Conservation (phyloP, 192 early-diverging fungal genomes). For the Podila horticola region DNA sequence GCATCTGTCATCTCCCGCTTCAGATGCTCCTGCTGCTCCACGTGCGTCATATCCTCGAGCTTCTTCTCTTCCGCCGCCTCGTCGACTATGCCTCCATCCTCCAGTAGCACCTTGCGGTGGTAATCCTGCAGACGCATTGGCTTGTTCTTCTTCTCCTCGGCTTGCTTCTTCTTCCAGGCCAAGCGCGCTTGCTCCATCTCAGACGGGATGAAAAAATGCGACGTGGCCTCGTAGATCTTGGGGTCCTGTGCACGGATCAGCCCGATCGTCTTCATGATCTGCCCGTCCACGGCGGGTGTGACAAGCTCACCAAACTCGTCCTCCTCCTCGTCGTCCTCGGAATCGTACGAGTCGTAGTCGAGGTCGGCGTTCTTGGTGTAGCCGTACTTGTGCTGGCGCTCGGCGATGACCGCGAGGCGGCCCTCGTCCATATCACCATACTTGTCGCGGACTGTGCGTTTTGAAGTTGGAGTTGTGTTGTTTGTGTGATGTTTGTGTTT, state of each 20-base stretch:
- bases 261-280: constrained; percentile 93
- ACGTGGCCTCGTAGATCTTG: constrained; percentile 81
- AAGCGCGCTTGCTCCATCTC: constrained; percentile 68
- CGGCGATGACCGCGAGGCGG: constrained; percentile 32
- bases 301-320: constrained; percentile 84
- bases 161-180: constrained; percentile 75
- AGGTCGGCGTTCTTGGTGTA: constrained; percentile 54
- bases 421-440: constrained; percentile 62
- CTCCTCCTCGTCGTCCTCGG: constrained; percentile 77
- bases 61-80: constrained; percentile 61
- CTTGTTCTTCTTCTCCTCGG: constrained; percentile 64
- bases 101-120: constrained; percentile 82
- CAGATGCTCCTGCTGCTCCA: constrained; percentile 86
- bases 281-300: constrained; percentile 90
- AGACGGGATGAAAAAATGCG: constrained; percentile 81
- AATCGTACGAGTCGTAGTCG: constrained; percentile 65
- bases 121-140: constrained; percentile 87
- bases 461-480: background rate
- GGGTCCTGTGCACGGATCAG: constrained; percentile 81
- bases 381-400: constrained; percentile 55
- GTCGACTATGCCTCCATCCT: constrained; percentile 61
- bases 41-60: constrained; percentile 68
- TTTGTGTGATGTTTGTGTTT: background rate
- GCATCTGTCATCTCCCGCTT: constrained; percentile 75
- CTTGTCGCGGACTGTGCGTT: constrained; percentile 65